Conservation (phyloP, 805 yeast genomes). For the Metschnikowia aberdeeniae region DNA sequence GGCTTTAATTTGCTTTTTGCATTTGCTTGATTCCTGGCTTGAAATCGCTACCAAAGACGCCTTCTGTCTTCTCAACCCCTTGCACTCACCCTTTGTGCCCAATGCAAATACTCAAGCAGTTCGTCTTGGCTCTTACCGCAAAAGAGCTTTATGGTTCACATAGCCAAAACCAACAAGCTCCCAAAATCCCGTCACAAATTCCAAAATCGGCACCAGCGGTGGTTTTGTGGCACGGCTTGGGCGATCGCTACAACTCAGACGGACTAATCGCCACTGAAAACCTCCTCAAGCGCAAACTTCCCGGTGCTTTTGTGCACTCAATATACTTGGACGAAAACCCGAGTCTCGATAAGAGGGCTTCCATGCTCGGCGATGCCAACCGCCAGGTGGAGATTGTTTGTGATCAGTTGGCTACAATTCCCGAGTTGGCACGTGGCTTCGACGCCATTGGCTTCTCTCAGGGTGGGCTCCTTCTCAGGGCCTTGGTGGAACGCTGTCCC, state of each 20-base stretch:
- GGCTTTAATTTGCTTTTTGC: no score
- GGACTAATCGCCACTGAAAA: slow-evolving; percentile 49
- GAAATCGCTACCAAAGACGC: no score
- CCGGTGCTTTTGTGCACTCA: slow-evolving; percentile 51
- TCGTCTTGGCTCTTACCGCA: background rate
- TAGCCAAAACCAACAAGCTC: background rate
- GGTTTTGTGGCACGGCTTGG: slow-evolving; percentile 83
- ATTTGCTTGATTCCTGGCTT: no score
- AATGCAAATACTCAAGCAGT: slow-evolving; percentile 2
- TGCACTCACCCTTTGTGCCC: background rate
- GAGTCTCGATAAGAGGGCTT: slow-evolving; percentile 47
- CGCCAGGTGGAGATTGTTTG: slow-evolving; percentile 55
- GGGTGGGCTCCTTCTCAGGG: slow-evolving; percentile 78
- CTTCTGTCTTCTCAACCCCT: no score
- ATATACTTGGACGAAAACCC: slow-evolving; percentile 49
- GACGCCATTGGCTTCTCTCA: slow-evolving; percentile 79
- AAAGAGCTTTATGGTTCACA: background rate
- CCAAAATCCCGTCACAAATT: background rate
- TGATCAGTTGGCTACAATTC: slow-evolving; percentile 42
- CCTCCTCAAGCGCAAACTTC: slow-evolving; percentile 41
- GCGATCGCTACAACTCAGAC: slow-evolving; percentile 64
- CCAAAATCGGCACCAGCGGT: slow-evolving; percentile 31
- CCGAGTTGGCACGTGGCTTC: slow-evolving; percentile 52
- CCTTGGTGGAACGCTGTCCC: slow-evolving; percentile 57
- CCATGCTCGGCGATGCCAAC: slow-evolving; percentile 58